Base-by-base conservation (phyloP, 2,329 filamentous ascomycete genomes). In the Achaetomium macrosporum region DNA sequence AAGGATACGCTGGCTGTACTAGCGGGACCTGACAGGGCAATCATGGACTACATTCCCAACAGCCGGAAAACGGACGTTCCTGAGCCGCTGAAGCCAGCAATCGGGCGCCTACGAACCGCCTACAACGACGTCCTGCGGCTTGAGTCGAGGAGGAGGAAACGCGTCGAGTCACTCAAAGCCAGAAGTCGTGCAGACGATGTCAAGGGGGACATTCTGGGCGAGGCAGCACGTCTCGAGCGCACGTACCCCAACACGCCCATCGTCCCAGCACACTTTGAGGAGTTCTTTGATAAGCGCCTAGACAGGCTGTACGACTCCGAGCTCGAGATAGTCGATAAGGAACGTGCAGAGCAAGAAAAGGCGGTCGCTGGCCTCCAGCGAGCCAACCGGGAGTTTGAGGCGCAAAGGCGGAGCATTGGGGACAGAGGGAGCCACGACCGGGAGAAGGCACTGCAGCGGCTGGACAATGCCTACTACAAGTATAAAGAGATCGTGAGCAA, bases 401-500 rank as follows among this genome's bases (percentile, higher is more conserved):
- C 79, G 17, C 88, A 82, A 61, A 80, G 88, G 59, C 81, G 84
- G 49, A 78, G 76, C 37, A 83, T 84, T 3, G 87, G 75, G n/a
- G 76, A 76, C 33, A 73, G 74, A 15, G 78, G 78, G 42, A 74
- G 90, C 59, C 69, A 71, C 55, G 90, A 95, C 65, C 83, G 93
- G 13, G 92, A 97, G 67, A 81, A 87, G 60, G 90, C 90, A 0
- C 72, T 99, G 45, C 93, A 99, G 69, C 83, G 81, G 57, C 75
- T 99, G 10, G 92, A 97, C 68, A 90, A 88, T 58, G 92, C 90
- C 0, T 97, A 95, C 67, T 84, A 90, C 69, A 95, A 92, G 71
- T 97, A 97, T 74, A 96, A 96, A 71, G 92, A 99, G 68, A 89
- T 97, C 52, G 83, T 96, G 53, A 88, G 82, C 59, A 96, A 97